Percentiles rank a stretch among this genome's conserved stretches.
phyloP scores from a whole-genome alignment of 176 grass and related monocot genomes.

The Aegilops umbellulata region DNA sequence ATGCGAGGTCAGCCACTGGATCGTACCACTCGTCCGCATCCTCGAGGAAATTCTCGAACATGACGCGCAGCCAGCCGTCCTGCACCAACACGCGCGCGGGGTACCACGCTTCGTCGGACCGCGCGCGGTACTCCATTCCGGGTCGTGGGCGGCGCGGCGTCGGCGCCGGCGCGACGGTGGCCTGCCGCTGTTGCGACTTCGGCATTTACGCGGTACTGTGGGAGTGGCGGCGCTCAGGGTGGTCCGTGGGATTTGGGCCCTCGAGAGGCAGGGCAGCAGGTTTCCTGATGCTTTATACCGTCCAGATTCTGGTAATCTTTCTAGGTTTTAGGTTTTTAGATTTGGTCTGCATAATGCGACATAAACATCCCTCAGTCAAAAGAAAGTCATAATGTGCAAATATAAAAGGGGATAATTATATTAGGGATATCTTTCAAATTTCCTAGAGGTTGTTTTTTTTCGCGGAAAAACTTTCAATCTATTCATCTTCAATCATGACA shows the following conservation, averaged over 20 bases:
- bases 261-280: neutral
- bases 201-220: neutral
- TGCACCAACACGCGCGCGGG: constrained; percentile 21
- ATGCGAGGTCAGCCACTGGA: neutral
- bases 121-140: constrained; percentile 23
- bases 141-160: neutral
- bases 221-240: neutral
- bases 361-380: neutral
- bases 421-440: too few species aligned
- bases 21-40: constrained; percentile 39
- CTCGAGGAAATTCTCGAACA: constrained; percentile 40
- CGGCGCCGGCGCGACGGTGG: neutral
- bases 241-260: neutral
- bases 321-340: neutral
- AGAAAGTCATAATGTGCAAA: neutral
- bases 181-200: neutral
- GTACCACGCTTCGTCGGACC: constrained; percentile 45
- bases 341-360: neutral
- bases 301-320: neutral
- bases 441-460: too few species aligned
- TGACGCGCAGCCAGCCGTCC: constrained; percentile 31
- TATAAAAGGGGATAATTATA: neutral
- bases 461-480: too few species aligned
- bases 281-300: neutral
- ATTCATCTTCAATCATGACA: too few species aligned